phyloP scores from a whole-genome alignment of 148 eudicot genomes.

The Euryodendron excelsum region DNA sequence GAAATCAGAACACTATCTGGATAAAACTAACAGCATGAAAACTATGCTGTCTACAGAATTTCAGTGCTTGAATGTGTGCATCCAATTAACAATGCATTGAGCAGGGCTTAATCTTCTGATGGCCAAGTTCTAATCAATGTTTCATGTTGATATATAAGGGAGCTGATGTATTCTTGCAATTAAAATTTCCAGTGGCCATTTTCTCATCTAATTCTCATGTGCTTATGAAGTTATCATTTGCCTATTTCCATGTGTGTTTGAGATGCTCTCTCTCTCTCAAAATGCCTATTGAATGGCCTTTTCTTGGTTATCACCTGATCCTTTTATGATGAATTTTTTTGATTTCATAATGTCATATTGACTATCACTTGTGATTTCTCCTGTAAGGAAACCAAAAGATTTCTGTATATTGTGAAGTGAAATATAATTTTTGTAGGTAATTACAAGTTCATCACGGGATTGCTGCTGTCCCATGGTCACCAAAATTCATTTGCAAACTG shows the following conservation, averaged over 20 bases:
- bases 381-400: not conserved
- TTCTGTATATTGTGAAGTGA: not conserved
- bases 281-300: not conserved
- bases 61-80: no score
- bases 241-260: not conserved
- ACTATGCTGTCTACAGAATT: no score
- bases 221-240: not conserved
- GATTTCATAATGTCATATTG: not conserved
- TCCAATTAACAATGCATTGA: no score
- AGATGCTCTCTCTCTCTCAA: not conserved
- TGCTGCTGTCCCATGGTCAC: constrained; percentile 62
- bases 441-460: constrained; percentile 82
- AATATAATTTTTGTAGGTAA: constrained; percentile 48
- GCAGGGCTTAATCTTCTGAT: no score
- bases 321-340: not conserved
- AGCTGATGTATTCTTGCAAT: no score
- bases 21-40: no score
- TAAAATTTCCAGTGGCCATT: no score
- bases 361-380: not conserved
- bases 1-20: no score
- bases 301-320: not conserved
- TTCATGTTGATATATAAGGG: no score
- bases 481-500: constrained; percentile 63
- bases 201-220: not conserved
- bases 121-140: no score